phyloP scores from a whole-genome alignment of 768 basidiomycete genomes.

The Boletus edulis region DNA sequence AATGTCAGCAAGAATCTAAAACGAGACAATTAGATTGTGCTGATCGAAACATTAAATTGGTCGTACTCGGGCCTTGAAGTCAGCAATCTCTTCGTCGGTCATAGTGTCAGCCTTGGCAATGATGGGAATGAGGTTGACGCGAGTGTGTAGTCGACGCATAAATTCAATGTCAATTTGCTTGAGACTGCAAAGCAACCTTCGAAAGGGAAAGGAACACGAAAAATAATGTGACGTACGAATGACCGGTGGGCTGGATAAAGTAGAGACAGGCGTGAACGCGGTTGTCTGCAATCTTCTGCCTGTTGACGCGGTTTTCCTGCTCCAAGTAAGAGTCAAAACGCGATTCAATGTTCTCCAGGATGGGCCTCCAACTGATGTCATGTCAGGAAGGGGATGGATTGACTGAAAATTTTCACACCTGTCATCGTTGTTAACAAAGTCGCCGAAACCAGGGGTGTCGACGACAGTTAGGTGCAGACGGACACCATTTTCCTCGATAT shows the following conservation, averaged over 20 bases:
- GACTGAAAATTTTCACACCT: conserved; percentile 52
- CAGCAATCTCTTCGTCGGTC: conserved; percentile 91
- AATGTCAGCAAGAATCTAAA: conserved; percentile 88
- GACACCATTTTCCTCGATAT: conserved; percentile 98
- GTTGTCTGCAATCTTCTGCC: conserved; percentile 91
- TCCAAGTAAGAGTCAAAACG: conserved; percentile 97
- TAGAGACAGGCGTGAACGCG: conserved; percentile 98
- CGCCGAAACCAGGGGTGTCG: conserved; percentile 98
- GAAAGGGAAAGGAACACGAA: no score
- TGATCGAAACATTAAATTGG: not conserved
- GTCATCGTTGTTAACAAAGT: conserved; percentile 99
- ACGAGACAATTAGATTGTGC: conserved; percentile 1
- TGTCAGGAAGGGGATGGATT: conserved; percentile 14
- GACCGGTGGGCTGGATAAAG: conserved; percentile 98
- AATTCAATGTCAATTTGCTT: conserved; percentile 99
- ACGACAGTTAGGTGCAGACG: conserved; percentile 97
- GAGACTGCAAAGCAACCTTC: conserved; percentile 49
- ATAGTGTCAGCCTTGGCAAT: conserved; percentile 98
- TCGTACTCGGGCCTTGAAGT: conserved; percentile 90
- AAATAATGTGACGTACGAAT: conserved; percentile 66
- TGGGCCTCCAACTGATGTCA: conserved; percentile 87
- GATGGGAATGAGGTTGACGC: conserved; percentile 97
- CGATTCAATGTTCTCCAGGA: conserved; percentile 96
- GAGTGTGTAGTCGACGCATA: conserved; percentile 95
- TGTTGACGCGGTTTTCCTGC: conserved; percentile 98